Conservation (phyloP, 495 filamentous ascomycete species). For the Penicillium psychrofluorescens region DNA sequence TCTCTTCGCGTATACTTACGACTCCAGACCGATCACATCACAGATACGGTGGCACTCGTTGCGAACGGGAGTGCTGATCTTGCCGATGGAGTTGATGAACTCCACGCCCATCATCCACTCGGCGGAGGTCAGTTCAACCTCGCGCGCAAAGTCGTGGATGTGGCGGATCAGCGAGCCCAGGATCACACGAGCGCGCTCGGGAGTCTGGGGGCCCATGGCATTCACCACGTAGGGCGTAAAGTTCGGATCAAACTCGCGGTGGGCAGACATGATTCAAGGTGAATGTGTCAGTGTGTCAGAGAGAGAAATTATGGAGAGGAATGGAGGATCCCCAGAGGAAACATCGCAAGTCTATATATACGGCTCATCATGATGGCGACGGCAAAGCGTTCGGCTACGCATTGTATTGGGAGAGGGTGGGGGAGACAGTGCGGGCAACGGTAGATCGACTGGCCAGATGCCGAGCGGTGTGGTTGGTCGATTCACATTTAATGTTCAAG, state of each 20-base stretch:
- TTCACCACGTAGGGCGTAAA: slow-evolving; percentile 72
- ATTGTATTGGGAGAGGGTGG: slow-evolving; percentile 3
- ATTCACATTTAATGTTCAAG: neutral
- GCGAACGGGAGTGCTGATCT: slow-evolving; percentile 51
- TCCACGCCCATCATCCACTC: slow-evolving; percentile 76
- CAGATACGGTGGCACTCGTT: slow-evolving; percentile 75
- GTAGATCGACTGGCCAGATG: slow-evolving; percentile 12
- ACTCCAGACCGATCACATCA: slow-evolving; percentile 77
- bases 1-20: slow-evolving; percentile 39
- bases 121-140: slow-evolving; percentile 70
- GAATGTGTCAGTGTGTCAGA: neutral
- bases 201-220: slow-evolving; percentile 67
- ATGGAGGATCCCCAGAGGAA: neutral
- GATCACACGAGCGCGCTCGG: slow-evolving; percentile 58
- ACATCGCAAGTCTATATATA: slow-evolving; percentile 15
- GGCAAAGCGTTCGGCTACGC: slow-evolving; percentile 22
- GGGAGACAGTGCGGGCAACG: slow-evolving; percentile 2
- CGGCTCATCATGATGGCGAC: slow-evolving; percentile 4
- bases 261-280: slow-evolving; percentile 24
- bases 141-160: slow-evolving; percentile 77
- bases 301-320: neutral
- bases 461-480: slow-evolving; percentile 8
- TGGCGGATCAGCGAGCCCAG: slow-evolving; percentile 61
- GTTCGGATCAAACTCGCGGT: slow-evolving; percentile 56
- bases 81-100: slow-evolving; percentile 47